A percentile compares a stretch with the other conserved stretches of the same genome.
These are phyloP conservation scores for Dendrocalamus latiflorus DNA, from an alignment of 202 grass and related monocot genomes.

Conservation along the genomic window DNA sequence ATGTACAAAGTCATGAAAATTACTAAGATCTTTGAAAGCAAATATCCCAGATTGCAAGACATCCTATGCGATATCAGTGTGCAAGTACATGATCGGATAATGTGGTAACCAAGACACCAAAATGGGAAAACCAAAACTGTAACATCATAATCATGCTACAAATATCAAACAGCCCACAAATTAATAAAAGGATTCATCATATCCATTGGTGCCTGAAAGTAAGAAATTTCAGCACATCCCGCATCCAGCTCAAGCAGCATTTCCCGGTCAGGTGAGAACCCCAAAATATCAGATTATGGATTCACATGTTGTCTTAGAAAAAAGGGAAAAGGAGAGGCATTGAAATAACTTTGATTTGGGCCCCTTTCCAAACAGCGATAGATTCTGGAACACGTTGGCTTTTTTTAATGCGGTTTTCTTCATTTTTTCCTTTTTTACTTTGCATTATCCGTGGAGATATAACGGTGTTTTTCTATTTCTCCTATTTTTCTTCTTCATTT, in stretches of 20 bases:
- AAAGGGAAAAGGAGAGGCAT: background rate
- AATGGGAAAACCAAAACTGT: background rate
- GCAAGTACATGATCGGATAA: background rate
- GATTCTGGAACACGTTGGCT: too few species aligned
- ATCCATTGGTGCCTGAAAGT: background rate
- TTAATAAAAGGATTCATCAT: background rate
- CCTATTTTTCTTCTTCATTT: too few species aligned
- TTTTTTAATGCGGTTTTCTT: too few species aligned
- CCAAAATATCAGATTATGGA: background rate
- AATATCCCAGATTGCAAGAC: background rate
- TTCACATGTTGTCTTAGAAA: background rate
- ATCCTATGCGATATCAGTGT: background rate
- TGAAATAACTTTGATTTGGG: slow-evolving; percentile 47
- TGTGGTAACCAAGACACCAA: slow-evolving; percentile 6
- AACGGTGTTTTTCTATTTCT: too few species aligned
- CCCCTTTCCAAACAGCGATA: too few species aligned
- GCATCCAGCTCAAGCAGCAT: slow-evolving; percentile 1
- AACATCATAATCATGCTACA: slow-evolving; percentile 23
- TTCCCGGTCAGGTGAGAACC: background rate
- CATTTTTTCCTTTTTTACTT: too few species aligned
- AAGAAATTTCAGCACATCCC: background rate
- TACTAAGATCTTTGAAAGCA: background rate
- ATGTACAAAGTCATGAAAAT: background rate
- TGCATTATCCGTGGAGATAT: too few species aligned
- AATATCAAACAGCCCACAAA: background rate